Conservation (phyloP, 225 moss, liverwort and hornwort species). For the Marchantia paleacea region DNA sequence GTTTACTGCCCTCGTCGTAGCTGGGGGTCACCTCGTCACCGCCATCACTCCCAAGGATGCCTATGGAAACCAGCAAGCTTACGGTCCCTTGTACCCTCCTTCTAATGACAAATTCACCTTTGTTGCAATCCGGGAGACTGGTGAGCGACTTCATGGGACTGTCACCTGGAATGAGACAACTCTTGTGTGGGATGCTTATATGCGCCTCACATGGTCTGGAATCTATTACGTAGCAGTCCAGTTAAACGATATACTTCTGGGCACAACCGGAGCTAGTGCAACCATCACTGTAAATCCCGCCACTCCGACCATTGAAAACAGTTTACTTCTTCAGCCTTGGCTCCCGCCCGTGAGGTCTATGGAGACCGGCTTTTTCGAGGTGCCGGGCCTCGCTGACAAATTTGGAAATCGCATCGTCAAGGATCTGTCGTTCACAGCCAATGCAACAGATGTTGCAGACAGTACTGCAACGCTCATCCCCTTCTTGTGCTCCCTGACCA, state of each 20-base stretch:
- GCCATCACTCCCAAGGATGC: slow-evolving; percentile 22
- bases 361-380: slow-evolving; percentile 6
- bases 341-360: slow-evolving; percentile 14
- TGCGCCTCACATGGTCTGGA: slow-evolving; percentile 23
- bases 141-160: slow-evolving; percentile 17
- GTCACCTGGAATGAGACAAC: slow-evolving; percentile 1
- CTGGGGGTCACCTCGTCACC: slow-evolving; percentile 6
- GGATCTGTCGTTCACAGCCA: slow-evolving; percentile 21
- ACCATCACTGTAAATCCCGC: slow-evolving; percentile 16
- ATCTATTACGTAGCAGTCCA: slow-evolving; percentile 13
- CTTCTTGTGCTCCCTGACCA: slow-evolving; percentile 10
- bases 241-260: slow-evolving; percentile 12
- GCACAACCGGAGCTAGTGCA: slow-evolving; percentile 14
- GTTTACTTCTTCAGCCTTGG: slow-evolving; percentile 11
- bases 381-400: slow-evolving; percentile 17
- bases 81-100: neutral
- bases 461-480: neutral
- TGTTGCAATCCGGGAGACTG: slow-evolving; percentile 19
- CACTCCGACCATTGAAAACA: slow-evolving; percentile 5
- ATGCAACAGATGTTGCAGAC: neutral
- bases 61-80: slow-evolving; percentile 20
- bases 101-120: slow-evolving; percentile 11
- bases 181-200: neutral
- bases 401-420: slow-evolving; percentile 20
- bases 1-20: neutral